Conservation (phyloP, 495 filamentous ascomycete species). For the Oidiodendron maius region DNA sequence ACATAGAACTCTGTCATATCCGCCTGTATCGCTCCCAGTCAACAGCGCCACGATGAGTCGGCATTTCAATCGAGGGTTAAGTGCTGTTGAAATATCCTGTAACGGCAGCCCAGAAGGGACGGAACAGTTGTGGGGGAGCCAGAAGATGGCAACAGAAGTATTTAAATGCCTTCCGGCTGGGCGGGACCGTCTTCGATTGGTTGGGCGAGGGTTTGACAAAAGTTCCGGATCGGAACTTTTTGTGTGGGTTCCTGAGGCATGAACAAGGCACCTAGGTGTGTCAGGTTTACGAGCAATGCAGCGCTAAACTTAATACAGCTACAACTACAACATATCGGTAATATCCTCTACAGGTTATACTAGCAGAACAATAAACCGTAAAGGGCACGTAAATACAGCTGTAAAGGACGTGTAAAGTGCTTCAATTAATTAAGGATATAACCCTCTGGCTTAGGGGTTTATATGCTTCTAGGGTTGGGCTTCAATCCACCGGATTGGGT, state of each 20-base stretch:
- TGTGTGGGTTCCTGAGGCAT: constrained; percentile 1
- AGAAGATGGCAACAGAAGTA: constrained; percentile 4
- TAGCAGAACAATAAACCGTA: too few species aligned
- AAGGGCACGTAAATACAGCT: too few species aligned
- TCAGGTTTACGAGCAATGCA: too few species aligned
- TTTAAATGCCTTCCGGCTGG: constrained; percentile 4
- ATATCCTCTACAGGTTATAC: too few species aligned
- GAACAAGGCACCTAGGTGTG: too few species aligned
- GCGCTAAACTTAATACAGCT: too few species aligned
- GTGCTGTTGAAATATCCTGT: constrained; percentile 5
- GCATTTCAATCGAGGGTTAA: constrained; percentile 1
- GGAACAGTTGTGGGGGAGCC: constrained; percentile 5
- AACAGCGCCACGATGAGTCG: constrained; percentile 6
- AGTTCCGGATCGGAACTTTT: constrained; percentile 10
- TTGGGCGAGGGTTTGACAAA: constrained; percentile 5
- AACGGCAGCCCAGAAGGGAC: constrained; percentile 1
- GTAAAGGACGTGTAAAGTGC: too few species aligned
- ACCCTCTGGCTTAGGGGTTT: too few species aligned
- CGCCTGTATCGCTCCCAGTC: constrained; percentile 9
- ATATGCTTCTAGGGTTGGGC: too few species aligned
- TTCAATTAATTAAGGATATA: too few species aligned
- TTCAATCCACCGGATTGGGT: too few species aligned
- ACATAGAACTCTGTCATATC: constrained; percentile 10
- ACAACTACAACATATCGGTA: too few species aligned
- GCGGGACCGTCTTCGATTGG: not conserved